phyloP scores from a whole-genome alignment of 768 basidiomycete species.

The Boletus sp. region DNA sequence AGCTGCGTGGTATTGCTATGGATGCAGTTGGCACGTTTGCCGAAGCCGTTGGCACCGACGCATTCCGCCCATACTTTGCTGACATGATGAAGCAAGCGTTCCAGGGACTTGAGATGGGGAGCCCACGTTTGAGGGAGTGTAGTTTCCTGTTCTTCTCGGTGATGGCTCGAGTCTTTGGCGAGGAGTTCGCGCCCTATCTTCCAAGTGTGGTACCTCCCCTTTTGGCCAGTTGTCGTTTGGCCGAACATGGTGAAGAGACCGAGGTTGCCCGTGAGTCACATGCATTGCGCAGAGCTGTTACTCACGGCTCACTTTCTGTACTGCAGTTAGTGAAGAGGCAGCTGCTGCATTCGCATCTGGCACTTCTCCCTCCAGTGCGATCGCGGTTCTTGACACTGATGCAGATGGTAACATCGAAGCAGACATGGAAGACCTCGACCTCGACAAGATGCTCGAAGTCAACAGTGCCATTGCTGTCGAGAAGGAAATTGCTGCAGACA shows the following conservation, averaged over 20 bases:
- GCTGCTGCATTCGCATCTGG: constrained; percentile 71
- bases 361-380: constrained; percentile 68
- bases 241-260: constrained; percentile 69
- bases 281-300: neutral
- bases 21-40: constrained; percentile 99
- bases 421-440: constrained; percentile 75
- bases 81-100: constrained; percentile 96
- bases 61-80: constrained; percentile 94
- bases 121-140: constrained; percentile 87
- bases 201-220: constrained; percentile 84
- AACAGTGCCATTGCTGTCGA: constrained; percentile 97
- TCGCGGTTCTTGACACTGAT: constrained; percentile 56
- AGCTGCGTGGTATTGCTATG: constrained; percentile 96
- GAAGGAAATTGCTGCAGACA: constrained; percentile 98
- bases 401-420: constrained; percentile 54
- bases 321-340: constrained; percentile 48
- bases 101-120: constrained; percentile 83
- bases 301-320: constrained; percentile 3
- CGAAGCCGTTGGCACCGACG: constrained; percentile 91
- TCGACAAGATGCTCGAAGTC: constrained; percentile 87
- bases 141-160: constrained; percentile 98
- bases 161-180: constrained; percentile 95
- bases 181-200: constrained; percentile 89
- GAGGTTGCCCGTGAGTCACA: constrained; percentile 40
- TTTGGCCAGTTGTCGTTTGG: constrained; percentile 76